Evolutionary conservation across 331 rosid genomes (phyloP), one percentile per base, ranked within the genome.

Genomic region (Acacia pycnantha): DNA sequence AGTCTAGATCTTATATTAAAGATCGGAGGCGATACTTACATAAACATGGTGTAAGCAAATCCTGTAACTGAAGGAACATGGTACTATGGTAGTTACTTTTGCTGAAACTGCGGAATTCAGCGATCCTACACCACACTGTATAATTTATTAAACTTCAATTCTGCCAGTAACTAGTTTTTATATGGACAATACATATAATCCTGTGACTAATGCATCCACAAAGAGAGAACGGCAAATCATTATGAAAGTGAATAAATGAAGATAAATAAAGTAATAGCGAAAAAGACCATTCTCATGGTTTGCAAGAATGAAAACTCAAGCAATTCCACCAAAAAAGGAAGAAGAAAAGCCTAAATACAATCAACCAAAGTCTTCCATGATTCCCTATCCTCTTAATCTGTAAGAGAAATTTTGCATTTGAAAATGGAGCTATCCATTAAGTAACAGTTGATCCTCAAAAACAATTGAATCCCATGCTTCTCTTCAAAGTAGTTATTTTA

Each of bases 401-500:
- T 79, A 82, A 78, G 82, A 70, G 77, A 78, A 70, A 71, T 91
- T 90, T 74, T 88, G 80, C 74, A 88, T 90, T 4, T n/a, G 74
- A 74, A 93, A 93, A 19, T 82, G 46, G 27, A 22, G 85, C 73
- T 83, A 88, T 78, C 91, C 97, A 8, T 71, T 72, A 53, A 91
- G 86, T 27, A 91, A 83, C 8, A 69, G 70, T 76, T 91, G 89
- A 67, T 85, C 65, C 64, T 73, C 89, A 84, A 76, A 90, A 40
- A 41, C 85, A 93, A 73, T 65, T 66, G 81, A 77, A 84, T 87
- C 59, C 67, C 90, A 74, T 92, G 89, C 93, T 74, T 48, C 29
- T 31, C 37, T 79, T 73, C 26, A 70, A 11, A 89, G 85, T 90
- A 86, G 16, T 87, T 80, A 84, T 84, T 91, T 91, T 91, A 95